These are phyloP conservation scores for Myxozyma udenii DNA, from an alignment of 805 yeast species.

Conservation along the genomic window DNA sequence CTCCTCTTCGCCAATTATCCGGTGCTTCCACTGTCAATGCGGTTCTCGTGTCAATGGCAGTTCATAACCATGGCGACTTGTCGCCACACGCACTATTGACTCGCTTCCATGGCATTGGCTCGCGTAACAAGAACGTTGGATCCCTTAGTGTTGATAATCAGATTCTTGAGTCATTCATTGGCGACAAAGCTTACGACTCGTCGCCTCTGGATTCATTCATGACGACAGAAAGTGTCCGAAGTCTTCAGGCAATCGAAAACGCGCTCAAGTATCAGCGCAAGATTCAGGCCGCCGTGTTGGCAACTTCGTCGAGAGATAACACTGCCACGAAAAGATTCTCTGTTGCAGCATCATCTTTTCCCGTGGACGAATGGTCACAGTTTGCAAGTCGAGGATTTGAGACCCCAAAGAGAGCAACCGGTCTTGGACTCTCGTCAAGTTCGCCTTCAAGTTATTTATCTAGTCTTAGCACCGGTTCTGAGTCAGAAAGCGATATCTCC, in stretches of 20 bases:
- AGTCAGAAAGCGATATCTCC: no score
- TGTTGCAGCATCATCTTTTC: background rate
- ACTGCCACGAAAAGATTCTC: background rate
- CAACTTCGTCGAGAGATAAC: background rate
- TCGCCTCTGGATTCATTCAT: constrained; percentile 1
- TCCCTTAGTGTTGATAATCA: constrained; percentile 1
- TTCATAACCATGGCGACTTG: background rate
- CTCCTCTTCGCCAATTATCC: constrained; percentile 8
- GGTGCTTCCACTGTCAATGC: constrained; percentile 1
- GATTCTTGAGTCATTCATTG: constrained; percentile 4
- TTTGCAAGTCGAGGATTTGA: background rate
- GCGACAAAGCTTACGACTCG: background rate
- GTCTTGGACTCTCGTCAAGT: background rate
- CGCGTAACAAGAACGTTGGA: constrained; percentile 1
- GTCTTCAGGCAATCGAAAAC: constrained; percentile 1
- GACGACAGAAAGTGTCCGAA: constrained; percentile 12
- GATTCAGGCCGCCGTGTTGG: background rate
- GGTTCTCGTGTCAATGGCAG: constrained; percentile 5
- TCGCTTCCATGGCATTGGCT: constrained; percentile 11
- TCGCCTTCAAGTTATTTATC: background rate
- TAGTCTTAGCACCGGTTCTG: background rate
- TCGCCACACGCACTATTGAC: constrained; percentile 5
- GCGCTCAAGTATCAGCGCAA: background rate
- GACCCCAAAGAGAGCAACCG: no score
- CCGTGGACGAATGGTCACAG: background rate